A percentile compares a stretch with the other conserved stretches of the same genome.
These are phyloP conservation scores for Kokia cookei DNA, from an alignment of 441 rosid species.

Conservation along the genomic window DNA sequence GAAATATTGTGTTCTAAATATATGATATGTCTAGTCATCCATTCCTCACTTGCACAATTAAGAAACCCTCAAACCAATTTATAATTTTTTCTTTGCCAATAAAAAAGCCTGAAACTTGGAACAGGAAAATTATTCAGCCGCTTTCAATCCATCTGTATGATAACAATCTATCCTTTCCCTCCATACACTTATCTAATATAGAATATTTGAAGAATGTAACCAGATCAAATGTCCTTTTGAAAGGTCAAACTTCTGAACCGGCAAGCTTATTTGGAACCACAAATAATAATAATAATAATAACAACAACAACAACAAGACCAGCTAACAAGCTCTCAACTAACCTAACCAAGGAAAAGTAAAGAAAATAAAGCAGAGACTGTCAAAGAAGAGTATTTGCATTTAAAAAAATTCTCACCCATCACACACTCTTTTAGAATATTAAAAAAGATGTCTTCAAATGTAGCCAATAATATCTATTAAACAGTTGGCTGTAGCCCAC, in stretches of 20 bases:
- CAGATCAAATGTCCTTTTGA: not conserved
- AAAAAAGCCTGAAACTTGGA: not conserved
- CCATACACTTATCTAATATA: not conserved
- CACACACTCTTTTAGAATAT: not conserved
- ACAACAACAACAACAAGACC: not conserved
- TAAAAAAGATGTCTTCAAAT: not conserved
- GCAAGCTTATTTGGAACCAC: not conserved
- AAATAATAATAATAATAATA: not conserved
- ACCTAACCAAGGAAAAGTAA: not conserved
- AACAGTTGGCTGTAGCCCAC: not conserved
- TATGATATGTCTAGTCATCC: not conserved
- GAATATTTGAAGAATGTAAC: not conserved
- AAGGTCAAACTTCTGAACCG: not conserved
- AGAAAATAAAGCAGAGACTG: not conserved
- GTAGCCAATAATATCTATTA: not conserved
- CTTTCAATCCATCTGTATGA: not conserved
- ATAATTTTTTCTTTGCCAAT: not conserved
- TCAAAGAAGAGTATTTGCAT: not conserved
- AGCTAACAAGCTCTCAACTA: not conserved
- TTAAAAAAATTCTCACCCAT: not conserved
- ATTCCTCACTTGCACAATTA: not conserved
- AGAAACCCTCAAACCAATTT: not conserved
- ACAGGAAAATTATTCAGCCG: not conserved
- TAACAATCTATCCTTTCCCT: not conserved
- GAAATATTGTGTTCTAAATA: not conserved